Evolutionary conservation across 768 basidiomycete genomes (phyloP), one percentile per base, ranked within the genome.

Genomic region (Pulveroboletus ravenelii): DNA sequence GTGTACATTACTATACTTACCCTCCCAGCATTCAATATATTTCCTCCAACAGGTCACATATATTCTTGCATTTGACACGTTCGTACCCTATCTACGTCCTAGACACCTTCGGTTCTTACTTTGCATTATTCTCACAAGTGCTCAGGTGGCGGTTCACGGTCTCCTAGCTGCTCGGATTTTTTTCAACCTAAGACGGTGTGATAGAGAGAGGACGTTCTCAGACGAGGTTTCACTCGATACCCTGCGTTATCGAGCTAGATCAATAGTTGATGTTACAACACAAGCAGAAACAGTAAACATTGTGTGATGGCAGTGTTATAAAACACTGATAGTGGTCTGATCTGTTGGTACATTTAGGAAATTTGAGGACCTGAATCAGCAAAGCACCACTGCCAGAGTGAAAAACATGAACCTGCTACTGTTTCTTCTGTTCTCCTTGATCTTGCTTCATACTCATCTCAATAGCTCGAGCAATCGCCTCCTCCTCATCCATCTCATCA

Each of bases 391-490:
- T 31, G 42, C 38, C 12, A 27, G 15, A 18, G 12, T 18, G 36
- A 18, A 38, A 60, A 40, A 12, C 1, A 41, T 12, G 20, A 27
- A 45, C 10, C 27, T 51, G 31, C 49, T 57, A 62, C 62, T 65
- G 58, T 43, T 66, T 69, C 25, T 70, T 69, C 61, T 78, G 73
- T 44, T 69, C 67, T 56, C 72, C 67, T 52, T 80, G 74, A 52
- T 79, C 74, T 42, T 75, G 75, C 63, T 84, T 78, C 89, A 95
- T 87, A 63, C 93, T 95, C 91, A 95, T 91, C 67, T 82, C 84
- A 58, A 96, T 97, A 13, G 95, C 96, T 41, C 82, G 75, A 41
- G 85, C 82, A 64, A 97, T 97, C 30, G 86, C 93, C 47, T 85
- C 93, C 57, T 96, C 94, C 62, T 94, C 91, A 52, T 81, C 80